Conservation (phyloP, 805 yeast genomes). For the Candida sphagnicola region DNA sequence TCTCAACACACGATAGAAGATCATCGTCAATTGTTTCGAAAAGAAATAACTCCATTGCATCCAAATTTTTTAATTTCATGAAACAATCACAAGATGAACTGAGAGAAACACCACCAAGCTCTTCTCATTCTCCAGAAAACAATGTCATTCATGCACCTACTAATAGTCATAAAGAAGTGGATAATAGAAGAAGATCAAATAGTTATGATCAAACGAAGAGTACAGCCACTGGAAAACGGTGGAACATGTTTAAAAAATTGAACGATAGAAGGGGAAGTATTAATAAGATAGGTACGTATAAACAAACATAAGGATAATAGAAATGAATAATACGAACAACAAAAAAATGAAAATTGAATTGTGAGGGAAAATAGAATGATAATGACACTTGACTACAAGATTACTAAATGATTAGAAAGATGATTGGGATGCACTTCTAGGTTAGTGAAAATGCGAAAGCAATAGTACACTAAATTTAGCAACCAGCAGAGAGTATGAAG, state of each 20-base stretch:
- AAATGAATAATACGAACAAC: conserved; percentile 4
- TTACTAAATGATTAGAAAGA: too few relatives aligned
- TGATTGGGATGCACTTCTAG: too few relatives aligned
- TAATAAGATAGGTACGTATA: conserved; percentile 12
- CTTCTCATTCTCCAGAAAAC: conserved; percentile 1
- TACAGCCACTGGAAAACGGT: conserved; percentile 27
- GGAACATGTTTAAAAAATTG: conserved; percentile 11
- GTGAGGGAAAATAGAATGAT: background rate
- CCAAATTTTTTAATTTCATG: conserved; percentile 17
- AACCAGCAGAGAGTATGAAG: too few relatives aligned
- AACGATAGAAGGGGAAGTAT: conserved; percentile 3
- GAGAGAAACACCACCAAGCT: conserved; percentile 7
- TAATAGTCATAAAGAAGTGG: too few relatives aligned
- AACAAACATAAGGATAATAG: conserved; percentile 7
- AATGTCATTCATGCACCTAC: too few relatives aligned
- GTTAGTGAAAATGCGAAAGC: too few relatives aligned
- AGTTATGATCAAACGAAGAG: conserved; percentile 38
- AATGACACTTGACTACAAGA: too few relatives aligned
- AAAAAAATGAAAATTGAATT: background rate
- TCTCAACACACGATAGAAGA: background rate
- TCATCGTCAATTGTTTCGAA: conserved; percentile 6
- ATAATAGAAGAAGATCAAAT: conserved; percentile 9
- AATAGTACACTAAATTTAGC: too few relatives aligned
- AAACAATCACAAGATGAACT: conserved; percentile 4
- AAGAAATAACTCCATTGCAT: conserved; percentile 16